Percentiles rank a stretch among this genome's conserved stretches.
These are phyloP conservation scores for Podospora anserina DNA, from an alignment of 495 filamentous ascomycete species.

Conservation along the genomic window DNA sequence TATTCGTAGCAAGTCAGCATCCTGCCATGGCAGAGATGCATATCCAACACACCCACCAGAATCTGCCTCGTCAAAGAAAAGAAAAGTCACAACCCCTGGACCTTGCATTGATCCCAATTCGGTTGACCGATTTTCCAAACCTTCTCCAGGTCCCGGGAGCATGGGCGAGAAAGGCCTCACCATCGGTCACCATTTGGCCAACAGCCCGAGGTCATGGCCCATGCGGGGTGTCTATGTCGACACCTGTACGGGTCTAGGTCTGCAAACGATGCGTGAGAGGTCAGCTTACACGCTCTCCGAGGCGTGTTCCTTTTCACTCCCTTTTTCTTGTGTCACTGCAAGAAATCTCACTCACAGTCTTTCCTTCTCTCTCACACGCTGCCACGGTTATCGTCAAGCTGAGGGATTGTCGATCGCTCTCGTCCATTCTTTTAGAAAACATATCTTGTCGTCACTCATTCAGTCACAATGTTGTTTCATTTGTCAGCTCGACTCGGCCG, in stretches of 20 bases:
- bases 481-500: not conserved
- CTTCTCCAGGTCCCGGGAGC: not conserved
- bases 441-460: not conserved
- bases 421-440: conserved; percentile 16
- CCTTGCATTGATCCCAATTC: conserved; percentile 12
- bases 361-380: not conserved
- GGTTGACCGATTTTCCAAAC: not conserved
- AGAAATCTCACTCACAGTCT: not conserved
- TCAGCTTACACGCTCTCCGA: not conserved
- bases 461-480: conserved; percentile 5
- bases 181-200: not conserved
- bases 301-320: not conserved
- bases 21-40: not conserved
- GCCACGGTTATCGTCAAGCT: not conserved
- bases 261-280: not conserved
- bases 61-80: conserved; percentile 7
- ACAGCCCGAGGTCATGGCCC: not conserved
- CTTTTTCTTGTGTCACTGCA: not conserved
- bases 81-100: conserved; percentile 10
- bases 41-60: not conserved
- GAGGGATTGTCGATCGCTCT: conserved; percentile 12
- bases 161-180: not conserved
- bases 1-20: not conserved
- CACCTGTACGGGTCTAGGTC: not conserved
- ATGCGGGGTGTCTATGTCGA: not conserved